Percentiles rank a stretch among this genome's conserved stretches.
Evolutionary conservation across 192 early-diverging fungal genomes (phyloP).

Genomic region (Umbelopsis sp.): DNA sequence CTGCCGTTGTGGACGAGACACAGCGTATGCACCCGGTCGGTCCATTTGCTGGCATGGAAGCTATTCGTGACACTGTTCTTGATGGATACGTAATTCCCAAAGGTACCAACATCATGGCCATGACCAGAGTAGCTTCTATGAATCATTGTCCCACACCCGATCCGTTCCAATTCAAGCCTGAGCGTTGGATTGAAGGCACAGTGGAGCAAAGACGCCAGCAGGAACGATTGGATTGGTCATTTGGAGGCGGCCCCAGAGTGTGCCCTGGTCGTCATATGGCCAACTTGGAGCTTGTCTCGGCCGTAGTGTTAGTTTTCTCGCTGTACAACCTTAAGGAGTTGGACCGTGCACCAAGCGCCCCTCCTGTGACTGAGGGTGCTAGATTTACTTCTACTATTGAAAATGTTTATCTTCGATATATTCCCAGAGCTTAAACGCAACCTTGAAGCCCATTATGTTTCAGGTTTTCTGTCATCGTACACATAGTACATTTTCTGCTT

Average conservation of each 20-base stretch:
- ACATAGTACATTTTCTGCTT: too few relatives aligned
- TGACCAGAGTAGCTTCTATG: slow-evolving; percentile 6
- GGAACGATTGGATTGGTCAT: slow-evolving; percentile 7
- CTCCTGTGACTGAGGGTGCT: not conserved
- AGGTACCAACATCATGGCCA: not conserved
- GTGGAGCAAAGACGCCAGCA: not conserved
- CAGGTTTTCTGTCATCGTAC: not conserved
- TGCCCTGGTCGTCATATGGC: slow-evolving; percentile 26
- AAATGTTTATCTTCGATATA: not conserved
- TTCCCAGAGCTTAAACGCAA: not conserved
- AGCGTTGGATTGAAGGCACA: slow-evolving; percentile 16
- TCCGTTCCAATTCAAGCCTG: slow-evolving; percentile 22
- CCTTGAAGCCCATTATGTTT: too few relatives aligned
- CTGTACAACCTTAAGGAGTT: not conserved
- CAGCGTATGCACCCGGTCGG: not conserved
- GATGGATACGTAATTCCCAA: slow-evolving; percentile 12
- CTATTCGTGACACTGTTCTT: not conserved
- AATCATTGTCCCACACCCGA: slow-evolving; percentile 8
- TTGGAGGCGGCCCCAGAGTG: slow-evolving; percentile 5
- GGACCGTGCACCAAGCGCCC: not conserved
- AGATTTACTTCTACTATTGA: slow-evolving; percentile 19
- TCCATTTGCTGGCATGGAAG: slow-evolving; percentile 6
- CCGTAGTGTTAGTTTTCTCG: not conserved
- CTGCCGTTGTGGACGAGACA: slow-evolving; percentile 5
- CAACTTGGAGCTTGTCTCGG: slow-evolving; percentile 12